Base-by-base conservation (phyloP, 495 filamentous ascomycete species). In the Annulohypoxylon moriforme region DNA sequence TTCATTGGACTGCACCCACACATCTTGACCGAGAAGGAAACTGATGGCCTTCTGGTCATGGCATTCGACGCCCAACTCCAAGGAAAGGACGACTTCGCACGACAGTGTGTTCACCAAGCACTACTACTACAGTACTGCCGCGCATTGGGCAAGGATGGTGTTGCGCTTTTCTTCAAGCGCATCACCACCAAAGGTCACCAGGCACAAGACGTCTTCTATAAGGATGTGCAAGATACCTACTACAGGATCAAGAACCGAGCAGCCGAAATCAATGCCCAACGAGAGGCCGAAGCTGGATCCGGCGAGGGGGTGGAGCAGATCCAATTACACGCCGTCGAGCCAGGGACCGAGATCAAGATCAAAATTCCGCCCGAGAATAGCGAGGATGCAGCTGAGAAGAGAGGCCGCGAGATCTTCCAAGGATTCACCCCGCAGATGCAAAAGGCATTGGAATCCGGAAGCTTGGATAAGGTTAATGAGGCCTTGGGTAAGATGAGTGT, bases 401-500 rank as follows among this genome's bases (percentile, higher is more conserved):
- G 86, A 64, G 89, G 89, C 0, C 85, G 96, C 47, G 81, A 88
- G 70, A 88, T 97, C 58, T 98, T 94, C 75, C 92, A 98, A 34
- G 80, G 86, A 20, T 98, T 99, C 83, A 85, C 90, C 33, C 89
- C 91, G 14, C 91, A 92, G 2, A 80, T 99, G 80, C 91, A 90
- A 79, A 85, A 88, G 69, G 95, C 96, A 44, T 79, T 99, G 47
- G 91, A 93, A 78, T 91, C 89, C 20, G 92, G 93, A n/a, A 93
- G 85, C 16, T 76, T 99, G 74, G 96, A 98, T 63, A 90, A 94
- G 79, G 94, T 99, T 47, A 99, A 99, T 81, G 94, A 96, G 83
- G 96, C 97, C 9, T 84, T 99, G n/a, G 96, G 93, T 22, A 92
- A 92, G 77, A 93, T 99, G 94, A 91, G 88, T 64, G 93, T 98